phyloP scores from a whole-genome alignment of 352 stramenopile species.

The Pelagophyceae sp. region DNA sequence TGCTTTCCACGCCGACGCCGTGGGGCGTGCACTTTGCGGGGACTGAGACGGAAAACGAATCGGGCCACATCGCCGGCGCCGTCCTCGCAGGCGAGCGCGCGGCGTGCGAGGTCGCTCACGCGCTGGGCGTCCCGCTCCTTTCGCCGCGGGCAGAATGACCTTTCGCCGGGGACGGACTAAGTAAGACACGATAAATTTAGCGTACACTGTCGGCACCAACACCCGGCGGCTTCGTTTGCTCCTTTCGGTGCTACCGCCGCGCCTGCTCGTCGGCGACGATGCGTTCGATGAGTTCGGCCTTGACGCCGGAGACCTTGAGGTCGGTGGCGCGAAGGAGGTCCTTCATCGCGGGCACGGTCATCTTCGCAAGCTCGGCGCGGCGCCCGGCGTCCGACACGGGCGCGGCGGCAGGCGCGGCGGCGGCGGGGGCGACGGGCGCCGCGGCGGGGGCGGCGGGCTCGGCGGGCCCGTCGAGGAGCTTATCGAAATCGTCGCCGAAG shows the following conservation, averaged over 20 bases:
- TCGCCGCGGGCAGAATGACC: too few relatives aligned
- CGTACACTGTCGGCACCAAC: too few relatives aligned
- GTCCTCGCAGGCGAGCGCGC: background rate
- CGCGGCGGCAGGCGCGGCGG: background rate
- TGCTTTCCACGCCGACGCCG: background rate
- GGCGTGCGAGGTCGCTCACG: background rate
- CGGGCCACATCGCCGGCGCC: background rate
- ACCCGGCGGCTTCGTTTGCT: too few relatives aligned
- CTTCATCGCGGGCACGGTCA: constrained; percentile 25
- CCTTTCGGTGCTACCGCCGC: too few relatives aligned
- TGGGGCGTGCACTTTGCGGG: background rate
- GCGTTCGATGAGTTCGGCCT: constrained; percentile 29
- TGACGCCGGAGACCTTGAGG: constrained; percentile 24
- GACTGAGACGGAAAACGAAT: background rate
- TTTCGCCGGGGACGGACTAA: too few relatives aligned
- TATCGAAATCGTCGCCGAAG: background rate
- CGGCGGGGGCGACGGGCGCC: background rate
- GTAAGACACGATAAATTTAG: too few relatives aligned
- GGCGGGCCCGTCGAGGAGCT: background rate
- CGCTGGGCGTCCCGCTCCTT: too few relatives aligned
- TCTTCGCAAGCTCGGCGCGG: background rate
- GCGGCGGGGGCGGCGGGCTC: background rate
- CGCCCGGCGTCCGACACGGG: background rate
- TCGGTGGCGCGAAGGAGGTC: constrained; percentile 26
- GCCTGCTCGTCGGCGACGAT: constrained; percentile 21